A percentile compares a stretch with the other conserved stretches of the same genome.
These are phyloP conservation scores for Phytomonas sp. DNA, from an alignment of 208 protist genomes.

Conservation along the genomic window DNA sequence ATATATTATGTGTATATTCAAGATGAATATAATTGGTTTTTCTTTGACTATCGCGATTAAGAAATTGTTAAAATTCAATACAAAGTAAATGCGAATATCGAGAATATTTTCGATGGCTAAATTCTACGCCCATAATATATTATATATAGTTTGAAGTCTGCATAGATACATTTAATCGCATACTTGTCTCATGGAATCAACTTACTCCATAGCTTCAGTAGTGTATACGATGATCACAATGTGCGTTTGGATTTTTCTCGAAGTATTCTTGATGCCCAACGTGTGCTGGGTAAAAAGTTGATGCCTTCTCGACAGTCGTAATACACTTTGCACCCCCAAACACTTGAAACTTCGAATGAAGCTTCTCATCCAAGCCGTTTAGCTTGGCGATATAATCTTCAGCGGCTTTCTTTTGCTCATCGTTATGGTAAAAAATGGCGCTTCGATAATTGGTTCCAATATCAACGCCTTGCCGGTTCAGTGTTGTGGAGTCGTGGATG, in stretches of 20 bases:
- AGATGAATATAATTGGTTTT: too few species aligned
- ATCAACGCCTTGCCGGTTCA: slow-evolving; percentile 88
- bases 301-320: slow-evolving; percentile 57
- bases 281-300: slow-evolving; percentile 78
- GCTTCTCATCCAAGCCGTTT: slow-evolving; percentile 42
- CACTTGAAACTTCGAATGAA: slow-evolving; percentile 60
- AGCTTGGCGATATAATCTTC: slow-evolving; percentile 71
- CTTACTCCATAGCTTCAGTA: slow-evolving; percentile 15
- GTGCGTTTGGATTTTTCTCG: slow-evolving; percentile 66
- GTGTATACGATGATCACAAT: slow-evolving; percentile 78
- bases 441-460: slow-evolving; percentile 93
- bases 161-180: too few species aligned
- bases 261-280: slow-evolving; percentile 86
- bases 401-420: slow-evolving; percentile 75
- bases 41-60: too few species aligned
- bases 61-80: too few species aligned
- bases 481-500: slow-evolving; percentile 92
- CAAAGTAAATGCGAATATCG: too few species aligned
- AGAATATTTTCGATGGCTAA: too few species aligned
- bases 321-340: slow-evolving; percentile 56
- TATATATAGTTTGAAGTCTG: too few species aligned
- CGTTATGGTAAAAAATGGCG: slow-evolving; percentile 87
- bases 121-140: too few species aligned
- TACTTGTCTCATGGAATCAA: too few species aligned
- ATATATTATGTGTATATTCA: neutral